Evolutionary conservation across 2,329 filamentous ascomycete genomes (phyloP).

Genomic region (Trichoderma sp.): DNA sequence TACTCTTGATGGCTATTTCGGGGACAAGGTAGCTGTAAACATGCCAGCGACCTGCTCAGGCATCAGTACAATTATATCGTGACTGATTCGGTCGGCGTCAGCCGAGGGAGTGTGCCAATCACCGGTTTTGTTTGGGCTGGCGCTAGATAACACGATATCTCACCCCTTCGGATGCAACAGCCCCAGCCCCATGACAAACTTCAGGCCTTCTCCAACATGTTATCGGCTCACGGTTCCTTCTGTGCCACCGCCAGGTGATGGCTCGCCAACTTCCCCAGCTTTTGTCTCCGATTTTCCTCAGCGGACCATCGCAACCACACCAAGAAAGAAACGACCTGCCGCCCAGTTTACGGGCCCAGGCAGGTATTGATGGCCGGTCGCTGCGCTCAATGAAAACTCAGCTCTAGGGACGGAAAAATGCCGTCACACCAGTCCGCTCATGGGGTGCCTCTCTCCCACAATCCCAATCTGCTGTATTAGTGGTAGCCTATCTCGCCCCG

Average conservation of each 20-base stretch:
- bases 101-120: neutral
- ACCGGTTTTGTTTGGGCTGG: neutral
- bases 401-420: constrained; percentile 4
- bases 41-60: neutral
- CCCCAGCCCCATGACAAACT: constrained; percentile 13
- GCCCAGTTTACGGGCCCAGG: neutral
- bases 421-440: constrained; percentile 1
- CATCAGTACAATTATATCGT: neutral
- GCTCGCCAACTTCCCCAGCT: neutral
- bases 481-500: constrained; percentile 8
- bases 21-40: too few species aligned
- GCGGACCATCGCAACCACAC: neutral
- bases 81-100: neutral
- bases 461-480: constrained; percentile 6
- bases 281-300: constrained; percentile 5
- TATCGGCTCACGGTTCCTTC: constrained; percentile 11
- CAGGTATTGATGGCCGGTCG: neutral
- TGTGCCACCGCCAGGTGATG: neutral
- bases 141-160: constrained; percentile 1
- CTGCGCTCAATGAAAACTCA: neutral
- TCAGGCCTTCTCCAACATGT: neutral
- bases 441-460: neutral
- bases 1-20: neutral
- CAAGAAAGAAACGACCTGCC: neutral
- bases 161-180: neutral